Base-by-base conservation (phyloP, 2,329 filamentous ascomycete species). In the Trichophyton verrucosum region DNA sequence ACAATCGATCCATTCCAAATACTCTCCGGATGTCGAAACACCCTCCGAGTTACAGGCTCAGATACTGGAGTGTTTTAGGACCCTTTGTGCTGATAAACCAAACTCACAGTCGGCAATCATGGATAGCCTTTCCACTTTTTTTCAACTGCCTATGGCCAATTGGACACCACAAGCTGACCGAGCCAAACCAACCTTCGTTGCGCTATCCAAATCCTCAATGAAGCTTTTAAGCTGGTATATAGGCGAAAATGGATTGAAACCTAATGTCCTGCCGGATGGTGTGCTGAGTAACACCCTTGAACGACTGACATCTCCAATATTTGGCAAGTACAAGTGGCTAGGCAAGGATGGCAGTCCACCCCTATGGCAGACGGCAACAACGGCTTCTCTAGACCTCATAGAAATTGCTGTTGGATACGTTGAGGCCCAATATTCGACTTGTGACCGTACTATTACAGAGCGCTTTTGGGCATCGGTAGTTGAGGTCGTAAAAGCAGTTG, bases 181-280 rank as follows among this genome's bases (percentile, higher is more conserved):
- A 58, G 72, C 76, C 58, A 84, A 84, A 61, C 87, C 89, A 5
- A 95, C 90, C 0, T 97, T 91, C 69, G 85, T 99, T 60, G 92
- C 94, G 38, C 82, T 97, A 69, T 90, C 91, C 0, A 95, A 94
- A 72, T 83, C 83, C 20, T 85, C 87, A 62, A 94, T 96, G 81
- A 76, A 80, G 1, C 81, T 90, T 53, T 73, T 95, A 22, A 70
- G 68, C 56, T 75, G 73, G 73, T 76, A 76, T 61, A 66, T 76
- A 53, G 62, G 67, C 5, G 72, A 74, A 1, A 67, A 74, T 59
- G 74, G 73, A 1, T 74, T 76, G 59, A 83, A 88, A 24, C 69
- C 76, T n/a, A 83, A 87, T 40, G 82, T 95, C 0, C 91, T 91
- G 68, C 77, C 76, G 1, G 85, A 84, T 51, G 84, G 84, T 0